Conservation (phyloP, 2,329 filamentous ascomycete species). For the Rutstroemia sp. region DNA sequence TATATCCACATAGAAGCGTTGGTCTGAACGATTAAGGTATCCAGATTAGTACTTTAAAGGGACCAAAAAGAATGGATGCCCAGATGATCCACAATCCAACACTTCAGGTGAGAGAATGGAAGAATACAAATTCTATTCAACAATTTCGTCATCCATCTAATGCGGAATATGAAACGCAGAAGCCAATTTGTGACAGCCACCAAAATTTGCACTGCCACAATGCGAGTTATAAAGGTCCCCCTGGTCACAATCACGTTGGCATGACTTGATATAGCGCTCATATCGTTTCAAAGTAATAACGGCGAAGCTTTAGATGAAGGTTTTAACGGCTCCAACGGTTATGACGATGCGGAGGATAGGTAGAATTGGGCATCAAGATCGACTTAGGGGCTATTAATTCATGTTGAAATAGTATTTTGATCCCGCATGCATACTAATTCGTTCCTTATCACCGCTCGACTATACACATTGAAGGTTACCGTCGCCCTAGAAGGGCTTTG, state of each 20-base stretch:
- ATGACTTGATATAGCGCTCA: conserved; percentile 7
- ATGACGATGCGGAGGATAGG: neutral
- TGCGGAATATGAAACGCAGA: neutral
- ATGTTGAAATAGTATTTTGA: no score
- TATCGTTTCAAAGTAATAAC: conserved; percentile 1
- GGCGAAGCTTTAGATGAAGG: neutral
- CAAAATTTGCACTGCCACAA: conserved; percentile 5
- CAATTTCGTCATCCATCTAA: neutral
- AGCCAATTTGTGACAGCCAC: neutral
- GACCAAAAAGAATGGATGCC: neutral
- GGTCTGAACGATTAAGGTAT: conserved; percentile 97
- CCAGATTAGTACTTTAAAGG: conserved; percentile 77
- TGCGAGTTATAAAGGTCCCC: neutral
- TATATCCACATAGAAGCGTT: conserved; percentile 73
- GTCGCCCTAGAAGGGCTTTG: neutral
- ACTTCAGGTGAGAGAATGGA: no score
- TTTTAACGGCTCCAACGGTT: neutral
- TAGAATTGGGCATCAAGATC: neutral
- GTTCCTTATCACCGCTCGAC: neutral
- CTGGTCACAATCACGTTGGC: neutral
- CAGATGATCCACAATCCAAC: neutral
- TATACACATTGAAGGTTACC: neutral
- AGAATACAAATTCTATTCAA: neutral
- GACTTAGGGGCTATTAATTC: neutral
- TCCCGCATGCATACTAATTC: neutral